These are phyloP conservation scores for Fusarium sp. DNA, from an alignment of 2,329 filamentous ascomycete species.

Conservation along the genomic window DNA sequence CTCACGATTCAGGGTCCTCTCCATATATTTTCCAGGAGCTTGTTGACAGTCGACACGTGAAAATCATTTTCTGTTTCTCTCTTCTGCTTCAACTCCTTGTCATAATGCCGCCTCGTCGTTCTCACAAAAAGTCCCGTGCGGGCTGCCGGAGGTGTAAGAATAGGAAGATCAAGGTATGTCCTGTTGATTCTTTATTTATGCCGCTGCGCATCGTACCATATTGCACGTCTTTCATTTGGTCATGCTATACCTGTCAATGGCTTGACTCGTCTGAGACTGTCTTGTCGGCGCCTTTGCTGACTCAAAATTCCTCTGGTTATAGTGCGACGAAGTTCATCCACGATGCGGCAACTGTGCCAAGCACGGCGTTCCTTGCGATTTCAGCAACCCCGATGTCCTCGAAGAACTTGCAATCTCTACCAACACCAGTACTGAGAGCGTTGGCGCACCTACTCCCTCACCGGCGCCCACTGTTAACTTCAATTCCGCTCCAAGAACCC, in stretches of 20 bases:
- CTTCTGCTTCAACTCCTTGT: slow-evolving; percentile 2
- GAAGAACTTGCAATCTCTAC: slow-evolving; percentile 58
- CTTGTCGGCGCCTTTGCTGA: slow-evolving; percentile 27
- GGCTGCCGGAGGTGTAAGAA: slow-evolving; percentile 75
- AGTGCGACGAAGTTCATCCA: slow-evolving; percentile 76
- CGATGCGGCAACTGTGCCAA: slow-evolving; percentile 75
- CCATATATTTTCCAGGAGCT: slow-evolving; percentile 39
- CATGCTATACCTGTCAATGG: slow-evolving; percentile 2
- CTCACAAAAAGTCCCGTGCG: slow-evolving; percentile 77
- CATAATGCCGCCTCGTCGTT: slow-evolving; percentile 72
- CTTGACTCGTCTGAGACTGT: background rate
- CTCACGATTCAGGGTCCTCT: slow-evolving; percentile 44
- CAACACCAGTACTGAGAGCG: slow-evolving; percentile 49
- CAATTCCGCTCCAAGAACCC: slow-evolving; percentile 40
- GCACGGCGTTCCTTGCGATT: slow-evolving; percentile 75
- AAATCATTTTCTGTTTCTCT: slow-evolving; percentile 11
- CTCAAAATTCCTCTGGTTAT: slow-evolving; percentile 16
- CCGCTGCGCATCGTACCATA: slow-evolving; percentile 16
- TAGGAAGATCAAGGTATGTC: slow-evolving; percentile 74
- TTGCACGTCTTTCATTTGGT: slow-evolving; percentile 4
- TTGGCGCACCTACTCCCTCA: slow-evolving; percentile 42
- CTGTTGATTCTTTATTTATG: slow-evolving; percentile 10
- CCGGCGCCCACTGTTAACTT: slow-evolving; percentile 38
- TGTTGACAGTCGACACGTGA: slow-evolving; percentile 41
- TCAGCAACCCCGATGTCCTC: slow-evolving; percentile 64